Conservation (phyloP, 2,329 filamentous ascomycete species). For the Talaromyces sp. region DNA sequence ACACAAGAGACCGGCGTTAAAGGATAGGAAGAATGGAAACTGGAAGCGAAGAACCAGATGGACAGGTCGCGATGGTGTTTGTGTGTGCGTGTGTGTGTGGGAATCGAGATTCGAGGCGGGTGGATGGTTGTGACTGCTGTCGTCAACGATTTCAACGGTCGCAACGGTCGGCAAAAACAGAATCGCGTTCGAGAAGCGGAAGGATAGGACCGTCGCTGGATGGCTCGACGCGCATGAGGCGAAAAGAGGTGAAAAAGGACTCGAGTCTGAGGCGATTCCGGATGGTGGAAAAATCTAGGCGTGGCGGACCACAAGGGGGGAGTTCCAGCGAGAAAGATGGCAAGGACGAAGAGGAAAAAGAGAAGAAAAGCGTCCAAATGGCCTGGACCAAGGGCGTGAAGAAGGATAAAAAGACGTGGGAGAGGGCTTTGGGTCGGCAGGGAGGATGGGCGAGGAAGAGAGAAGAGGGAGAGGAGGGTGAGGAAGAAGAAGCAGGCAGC, state of each 20-base stretch:
- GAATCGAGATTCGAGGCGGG: neutral
- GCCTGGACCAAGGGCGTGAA: slow-evolving; percentile 6
- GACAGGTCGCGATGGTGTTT: neutral
- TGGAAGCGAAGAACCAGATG: neutral
- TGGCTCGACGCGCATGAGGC: slow-evolving; percentile 16
- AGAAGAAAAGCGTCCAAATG: slow-evolving; percentile 6
- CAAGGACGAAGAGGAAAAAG: slow-evolving; percentile 10
- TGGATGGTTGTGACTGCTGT: neutral
- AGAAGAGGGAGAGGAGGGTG: slow-evolving; percentile 8
- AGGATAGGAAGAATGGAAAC: neutral
- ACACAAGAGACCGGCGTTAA: neutral
- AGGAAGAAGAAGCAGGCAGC: slow-evolving; percentile 5
- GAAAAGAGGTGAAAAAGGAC: slow-evolving; percentile 10
- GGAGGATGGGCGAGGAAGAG: slow-evolving; percentile 8
- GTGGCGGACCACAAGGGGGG: neutral
- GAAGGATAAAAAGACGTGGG: slow-evolving; percentile 10
- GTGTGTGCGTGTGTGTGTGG: neutral
- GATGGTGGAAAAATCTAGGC: slow-evolving; percentile 11
- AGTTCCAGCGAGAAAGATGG: slow-evolving; percentile 6
- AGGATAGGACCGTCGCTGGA: slow-evolving; percentile 11
- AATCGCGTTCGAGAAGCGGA: slow-evolving; percentile 9
- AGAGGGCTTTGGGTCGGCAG: slow-evolving; percentile 9
- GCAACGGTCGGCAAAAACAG: slow-evolving; percentile 5
- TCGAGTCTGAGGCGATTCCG: slow-evolving; percentile 5
- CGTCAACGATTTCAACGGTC: neutral